Conservation (phyloP, 1,139 yeast species). For the Yamadazyma triangularis region DNA sequence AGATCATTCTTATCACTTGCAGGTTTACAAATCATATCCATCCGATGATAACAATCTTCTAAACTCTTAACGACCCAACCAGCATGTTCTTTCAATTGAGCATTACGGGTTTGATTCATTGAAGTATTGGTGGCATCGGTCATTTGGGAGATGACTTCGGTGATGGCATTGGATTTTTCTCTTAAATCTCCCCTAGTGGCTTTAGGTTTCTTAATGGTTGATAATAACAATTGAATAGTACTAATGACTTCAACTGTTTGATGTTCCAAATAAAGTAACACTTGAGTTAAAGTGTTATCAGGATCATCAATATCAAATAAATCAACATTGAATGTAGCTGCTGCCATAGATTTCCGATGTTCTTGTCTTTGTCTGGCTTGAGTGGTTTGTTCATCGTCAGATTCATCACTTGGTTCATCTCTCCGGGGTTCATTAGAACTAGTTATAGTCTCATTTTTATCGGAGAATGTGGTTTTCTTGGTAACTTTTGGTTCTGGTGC, state of each 20-base stretch:
- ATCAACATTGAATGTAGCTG: conserved; percentile 61
- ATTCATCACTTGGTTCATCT: conserved; percentile 1
- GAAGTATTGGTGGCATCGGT: conserved; percentile 85
- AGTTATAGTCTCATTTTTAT: too few species aligned
- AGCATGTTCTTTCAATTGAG: conserved; percentile 84
- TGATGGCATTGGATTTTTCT: conserved; percentile 67
- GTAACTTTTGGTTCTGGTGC: too few species aligned
- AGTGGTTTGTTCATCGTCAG: conserved; percentile 21
- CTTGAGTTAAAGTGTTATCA: conserved; percentile 80
- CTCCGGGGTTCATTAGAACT: too few species aligned
- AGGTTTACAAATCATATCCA: conserved; percentile 59
- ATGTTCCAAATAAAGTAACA: conserved; percentile 82
- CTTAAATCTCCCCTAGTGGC: conserved; percentile 74
- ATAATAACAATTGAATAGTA: conserved; percentile 77
- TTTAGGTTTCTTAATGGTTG: conserved; percentile 71
- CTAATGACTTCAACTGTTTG: conserved; percentile 91
- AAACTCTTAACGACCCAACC: conserved; percentile 84
- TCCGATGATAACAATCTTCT: conserved; percentile 79
- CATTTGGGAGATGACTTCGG: conserved; percentile 78
- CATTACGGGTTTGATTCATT: conserved; percentile 84
- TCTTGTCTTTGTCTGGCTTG: conserved; percentile 45
- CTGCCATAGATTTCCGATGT: conserved; percentile 48
- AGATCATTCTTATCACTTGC: conserved; percentile 46
- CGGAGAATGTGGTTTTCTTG: too few species aligned
- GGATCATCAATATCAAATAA: conserved; percentile 79